Conservation (phyloP, 1,139 yeast genomes). For the Hyphopichia buzzinii region DNA sequence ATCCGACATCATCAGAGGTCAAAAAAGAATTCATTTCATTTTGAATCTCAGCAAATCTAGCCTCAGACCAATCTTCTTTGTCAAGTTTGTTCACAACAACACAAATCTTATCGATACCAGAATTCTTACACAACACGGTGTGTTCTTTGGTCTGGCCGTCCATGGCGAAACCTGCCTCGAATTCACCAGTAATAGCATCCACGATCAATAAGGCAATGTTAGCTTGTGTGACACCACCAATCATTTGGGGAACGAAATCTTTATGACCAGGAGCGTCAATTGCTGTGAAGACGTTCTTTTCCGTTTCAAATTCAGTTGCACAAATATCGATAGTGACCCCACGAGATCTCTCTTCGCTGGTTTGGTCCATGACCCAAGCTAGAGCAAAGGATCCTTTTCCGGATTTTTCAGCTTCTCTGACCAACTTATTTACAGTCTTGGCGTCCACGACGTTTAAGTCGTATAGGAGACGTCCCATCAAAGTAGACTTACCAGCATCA, state of each 20-base stretch:
- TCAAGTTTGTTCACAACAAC: constrained; percentile 92
- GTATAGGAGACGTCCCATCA: constrained; percentile 83
- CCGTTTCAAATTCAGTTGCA: constrained; percentile 77
- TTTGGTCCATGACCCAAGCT: constrained; percentile 98
- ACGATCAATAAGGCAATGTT: constrained; percentile 72
- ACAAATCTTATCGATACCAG: constrained; percentile 75
- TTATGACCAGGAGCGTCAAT: constrained; percentile 86
- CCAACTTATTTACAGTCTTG: constrained; percentile 69
- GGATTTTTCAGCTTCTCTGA: constrained; percentile 73
- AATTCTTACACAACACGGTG: constrained; percentile 73
- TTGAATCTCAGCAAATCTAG: constrained; percentile 61
- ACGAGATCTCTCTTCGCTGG: constrained; percentile 80
- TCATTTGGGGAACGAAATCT: constrained; percentile 56
- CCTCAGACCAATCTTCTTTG: constrained; percentile 64
- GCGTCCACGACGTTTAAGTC: constrained; percentile 82
- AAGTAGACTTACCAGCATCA: constrained; percentile 95
- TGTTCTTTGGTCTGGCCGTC: constrained; percentile 97
- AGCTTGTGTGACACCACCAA: constrained; percentile 52
- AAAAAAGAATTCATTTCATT: constrained; percentile 60
- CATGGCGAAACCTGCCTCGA: constrained; percentile 80
- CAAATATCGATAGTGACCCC: constrained; percentile 96
- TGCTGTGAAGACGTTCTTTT: constrained; percentile 66
- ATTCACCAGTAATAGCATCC: constrained; percentile 81
- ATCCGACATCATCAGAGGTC: constrained; percentile 57
- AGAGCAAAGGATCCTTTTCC: constrained; percentile 94